phyloP scores from a whole-genome alignment of 148 eudicot genomes.

The Chenopodium formosanum region DNA sequence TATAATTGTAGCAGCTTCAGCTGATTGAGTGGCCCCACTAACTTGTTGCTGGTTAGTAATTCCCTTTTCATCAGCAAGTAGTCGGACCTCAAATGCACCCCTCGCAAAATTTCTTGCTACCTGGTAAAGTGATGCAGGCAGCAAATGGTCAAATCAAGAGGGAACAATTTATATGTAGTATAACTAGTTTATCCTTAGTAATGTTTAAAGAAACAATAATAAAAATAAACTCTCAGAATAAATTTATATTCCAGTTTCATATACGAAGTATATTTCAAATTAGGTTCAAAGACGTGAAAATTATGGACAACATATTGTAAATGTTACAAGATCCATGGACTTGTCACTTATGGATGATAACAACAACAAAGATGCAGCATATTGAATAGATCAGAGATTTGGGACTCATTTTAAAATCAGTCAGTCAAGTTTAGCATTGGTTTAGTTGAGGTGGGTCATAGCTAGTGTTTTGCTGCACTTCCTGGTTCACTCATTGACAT shows the following conservation, averaged over 20 bases:
- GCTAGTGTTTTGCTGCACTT: not conserved
- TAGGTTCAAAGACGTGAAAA: not conserved
- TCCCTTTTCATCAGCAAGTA: slow-evolving; percentile 44
- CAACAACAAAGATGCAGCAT: not conserved
- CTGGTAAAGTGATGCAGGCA: slow-evolving; percentile 32
- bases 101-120: slow-evolving; percentile 67
- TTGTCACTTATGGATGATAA: too few species aligned
- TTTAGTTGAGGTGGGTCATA: not conserved
- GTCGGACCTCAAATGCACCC: slow-evolving; percentile 78
- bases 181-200: not conserved
- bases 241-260: too few species aligned
- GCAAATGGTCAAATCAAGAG: slow-evolving; percentile 9
- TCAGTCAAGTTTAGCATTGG: not conserved
- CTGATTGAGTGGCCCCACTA: slow-evolving; percentile 37
- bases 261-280: not conserved
- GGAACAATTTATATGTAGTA: not conserved
- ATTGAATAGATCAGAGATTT: not conserved
- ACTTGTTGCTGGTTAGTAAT: slow-evolving; percentile 32
- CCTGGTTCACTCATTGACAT: not conserved
- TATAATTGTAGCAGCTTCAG: slow-evolving; percentile 32
- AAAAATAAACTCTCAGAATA: not conserved
- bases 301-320: not conserved
- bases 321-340: not conserved
- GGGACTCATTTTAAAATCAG: not conserved
- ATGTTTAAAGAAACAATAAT: not conserved